phyloP scores from a whole-genome alignment of 805 yeast genomes.

The Wickerhamia fluorescens region DNA sequence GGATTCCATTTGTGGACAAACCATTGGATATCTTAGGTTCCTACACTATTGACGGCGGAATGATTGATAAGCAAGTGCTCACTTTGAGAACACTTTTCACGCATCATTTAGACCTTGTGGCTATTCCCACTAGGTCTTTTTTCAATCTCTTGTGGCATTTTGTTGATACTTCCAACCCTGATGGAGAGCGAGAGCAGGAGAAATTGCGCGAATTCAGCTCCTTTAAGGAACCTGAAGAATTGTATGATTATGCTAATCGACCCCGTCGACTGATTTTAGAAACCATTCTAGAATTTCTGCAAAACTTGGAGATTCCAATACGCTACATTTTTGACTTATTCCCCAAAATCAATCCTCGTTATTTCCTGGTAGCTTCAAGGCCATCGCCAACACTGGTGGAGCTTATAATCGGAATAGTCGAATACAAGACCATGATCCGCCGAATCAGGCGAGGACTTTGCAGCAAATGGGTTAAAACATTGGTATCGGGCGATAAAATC shows the following conservation, averaged over 20 bases:
- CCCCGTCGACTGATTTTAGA: conserved; percentile 87
- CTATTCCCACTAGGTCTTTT: conserved; percentile 81
- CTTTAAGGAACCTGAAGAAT: conserved; percentile 68
- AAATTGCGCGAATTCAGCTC: conserved; percentile 69
- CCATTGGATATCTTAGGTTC: conserved; percentile 26
- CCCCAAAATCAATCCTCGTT: conserved; percentile 73
- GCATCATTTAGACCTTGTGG: conserved; percentile 73
- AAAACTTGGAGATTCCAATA: conserved; percentile 64
- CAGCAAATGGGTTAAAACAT: conserved; percentile 60
- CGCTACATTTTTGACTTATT: conserved; percentile 69
- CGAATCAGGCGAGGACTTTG: conserved; percentile 76
- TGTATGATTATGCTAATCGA: conserved; percentile 86
- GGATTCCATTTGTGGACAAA: conserved; percentile 67
- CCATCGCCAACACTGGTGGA: conserved; percentile 43
- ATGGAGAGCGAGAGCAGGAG: conserved; percentile 66
- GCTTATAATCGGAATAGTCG: conserved; percentile 76
- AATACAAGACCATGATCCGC: conserved; percentile 75
- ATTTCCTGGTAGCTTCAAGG: conserved; percentile 76
- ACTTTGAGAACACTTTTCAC: conserved; percentile 69
- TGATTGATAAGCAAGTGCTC: conserved; percentile 39
- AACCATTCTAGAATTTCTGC: conserved; percentile 72
- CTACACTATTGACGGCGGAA: conserved; percentile 49
- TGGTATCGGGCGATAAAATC: conserved; percentile 43
- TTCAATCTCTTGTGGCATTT: conserved; percentile 72
- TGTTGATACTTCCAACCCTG: conserved; percentile 36